Evolutionary conservation across 129 eudicot genomes (phyloP).

Genomic region (Flaveria sonorensis): DNA sequence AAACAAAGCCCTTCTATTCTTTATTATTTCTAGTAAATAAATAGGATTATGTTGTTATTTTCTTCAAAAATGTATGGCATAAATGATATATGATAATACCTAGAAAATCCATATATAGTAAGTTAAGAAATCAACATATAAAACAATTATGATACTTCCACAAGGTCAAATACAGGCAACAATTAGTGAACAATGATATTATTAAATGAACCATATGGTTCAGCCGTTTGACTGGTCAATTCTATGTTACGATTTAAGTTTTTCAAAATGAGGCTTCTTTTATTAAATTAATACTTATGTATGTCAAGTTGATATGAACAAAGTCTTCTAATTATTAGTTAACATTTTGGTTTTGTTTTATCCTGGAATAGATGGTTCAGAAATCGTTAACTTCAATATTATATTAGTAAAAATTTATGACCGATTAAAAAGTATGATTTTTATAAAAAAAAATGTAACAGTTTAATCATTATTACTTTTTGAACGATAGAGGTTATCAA

Average conservation of each 20-base stretch:
- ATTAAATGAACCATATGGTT: neutral
- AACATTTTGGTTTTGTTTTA: neutral
- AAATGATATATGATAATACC: neutral
- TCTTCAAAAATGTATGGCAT: no score
- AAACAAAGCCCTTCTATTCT: no score
- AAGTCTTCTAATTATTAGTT: neutral
- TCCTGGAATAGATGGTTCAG: no score
- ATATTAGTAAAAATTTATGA: no score
- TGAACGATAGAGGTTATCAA: no score
- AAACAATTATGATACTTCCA: neutral
- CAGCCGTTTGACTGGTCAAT: neutral
- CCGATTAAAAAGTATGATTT: neutral
- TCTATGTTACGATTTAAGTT: neutral
- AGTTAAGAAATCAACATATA: neutral
- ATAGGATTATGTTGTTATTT: no score
- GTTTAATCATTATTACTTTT: neutral
- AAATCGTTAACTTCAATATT: neutral
- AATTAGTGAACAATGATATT: neutral
- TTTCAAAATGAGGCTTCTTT: slow-evolving; percentile 23
- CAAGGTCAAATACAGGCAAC: slow-evolving; percentile 21
- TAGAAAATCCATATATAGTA: neutral
- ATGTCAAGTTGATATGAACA: neutral
- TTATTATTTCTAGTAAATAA: no score
- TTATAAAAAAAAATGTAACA: no score
- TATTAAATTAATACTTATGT: neutral